Base-by-base conservation (phyloP, 345 rosid species). In the Dipteronia dyeriana region DNA sequence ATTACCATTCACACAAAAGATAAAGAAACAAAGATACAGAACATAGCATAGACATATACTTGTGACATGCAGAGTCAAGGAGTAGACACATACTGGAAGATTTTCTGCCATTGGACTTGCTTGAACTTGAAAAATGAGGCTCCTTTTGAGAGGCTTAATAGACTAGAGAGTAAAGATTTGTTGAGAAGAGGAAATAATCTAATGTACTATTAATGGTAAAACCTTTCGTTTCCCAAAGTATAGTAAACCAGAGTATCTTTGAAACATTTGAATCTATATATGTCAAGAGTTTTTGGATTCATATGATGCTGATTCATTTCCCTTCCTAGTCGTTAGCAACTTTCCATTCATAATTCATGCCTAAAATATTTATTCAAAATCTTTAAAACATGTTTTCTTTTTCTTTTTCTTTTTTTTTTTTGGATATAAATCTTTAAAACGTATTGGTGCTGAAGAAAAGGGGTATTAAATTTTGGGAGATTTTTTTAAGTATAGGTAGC, bases 81-180 rank as follows among this genome's bases (percentile, higher is more conserved):
- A 59, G 0, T 22, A 59, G 64, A 9, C 41, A 54, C 17, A 29
- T 68, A 79, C 82, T 20, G 66, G 78, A 20, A 14, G 61, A 39
- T 1, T 7, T 7, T 69, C 78, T 25, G 57, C 75, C 78, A 79
- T 62, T 38, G 59, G 66, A 68, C 38, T 34, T 34, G 38, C 26
- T 14, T 17, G 3, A n/a, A 73, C 17, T 10, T n/a, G 41, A 51
- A 23, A 41, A 61, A 62, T 29, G n/a, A 29, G 19, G 9, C 17
- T 16, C 31, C 5, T 54, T 54, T 8, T 29, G 1, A 31, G 7
- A 29, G 25, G 62, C 3, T 9, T 19, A 16, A 53, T 20, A 25
- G 60, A 56, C 16, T 56, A 56, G 10, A 19, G 3, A 31, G 60
- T 17, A 4, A 14, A 0, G 65, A 23, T 23, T 61, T 9, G 29